A percentile compares a stretch with the other conserved stretches of the same genome.
phyloP scores from a whole-genome alignment of 805 yeast species.

The Ogataea angusta region DNA sequence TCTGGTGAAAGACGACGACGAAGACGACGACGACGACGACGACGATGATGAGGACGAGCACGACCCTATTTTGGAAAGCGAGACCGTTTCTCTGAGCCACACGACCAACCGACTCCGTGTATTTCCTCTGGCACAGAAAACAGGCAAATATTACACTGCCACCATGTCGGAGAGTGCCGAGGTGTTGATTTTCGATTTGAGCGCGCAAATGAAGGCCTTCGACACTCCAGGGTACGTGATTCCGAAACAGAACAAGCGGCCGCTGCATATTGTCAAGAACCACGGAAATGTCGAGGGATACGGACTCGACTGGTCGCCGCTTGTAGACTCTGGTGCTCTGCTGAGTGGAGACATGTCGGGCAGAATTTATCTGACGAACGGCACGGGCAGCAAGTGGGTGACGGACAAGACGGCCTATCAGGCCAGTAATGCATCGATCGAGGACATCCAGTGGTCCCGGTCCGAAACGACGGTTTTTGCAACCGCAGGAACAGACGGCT shows the following conservation, averaged over 20 bases:
- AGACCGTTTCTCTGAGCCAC: conserved; percentile 67
- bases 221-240: conserved; percentile 83
- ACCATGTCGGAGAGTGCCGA: conserved; percentile 89
- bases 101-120: conserved; percentile 89
- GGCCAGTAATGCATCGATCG: conserved; percentile 73
- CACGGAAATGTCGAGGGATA: conserved; percentile 98
- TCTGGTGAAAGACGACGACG: conserved; percentile 74
- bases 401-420: conserved; percentile 82
- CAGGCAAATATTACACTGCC: conserved; percentile 84
- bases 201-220: conserved; percentile 76
- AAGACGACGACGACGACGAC: conserved; percentile 67
- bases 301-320: conserved; percentile 95
- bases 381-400: conserved; percentile 76
- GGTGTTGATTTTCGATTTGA: conserved; percentile 77
- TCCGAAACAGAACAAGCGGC: conserved; percentile 74
- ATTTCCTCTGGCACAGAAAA: conserved; percentile 67
- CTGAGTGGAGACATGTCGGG: conserved; percentile 90
- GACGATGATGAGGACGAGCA: conserved; percentile 66
- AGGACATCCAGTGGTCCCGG: conserved; percentile 95
- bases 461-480: conserved; percentile 93
- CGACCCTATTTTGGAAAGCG: conserved; percentile 87
- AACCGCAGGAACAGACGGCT: conserved; percentile 90
- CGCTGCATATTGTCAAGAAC: conserved; percentile 72
- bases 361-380: conserved; percentile 69
- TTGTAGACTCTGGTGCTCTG: conserved; percentile 72